Evolutionary conservation across 2,329 filamentous ascomycete genomes (phyloP).

Genomic region (Verticillium zaregamsianum): DNA sequence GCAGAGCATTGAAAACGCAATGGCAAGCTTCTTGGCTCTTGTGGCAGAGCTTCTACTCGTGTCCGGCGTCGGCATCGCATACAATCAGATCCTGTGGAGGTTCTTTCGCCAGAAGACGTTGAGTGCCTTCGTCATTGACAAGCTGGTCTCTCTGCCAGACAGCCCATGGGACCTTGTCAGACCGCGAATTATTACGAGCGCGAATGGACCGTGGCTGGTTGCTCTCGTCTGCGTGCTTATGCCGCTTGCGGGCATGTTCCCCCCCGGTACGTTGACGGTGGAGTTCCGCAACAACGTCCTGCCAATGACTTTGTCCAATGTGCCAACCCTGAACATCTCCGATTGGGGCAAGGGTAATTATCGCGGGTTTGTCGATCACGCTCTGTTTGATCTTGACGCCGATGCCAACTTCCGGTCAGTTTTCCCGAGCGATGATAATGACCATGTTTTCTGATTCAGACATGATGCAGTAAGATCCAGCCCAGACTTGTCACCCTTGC

Average conservation of each 20-base stretch:
- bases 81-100: conserved; percentile 3
- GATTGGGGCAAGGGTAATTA: conserved; percentile 1
- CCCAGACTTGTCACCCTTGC: neutral
- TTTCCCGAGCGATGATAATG: neutral
- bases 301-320: neutral
- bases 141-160: neutral
- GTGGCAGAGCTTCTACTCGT: conserved; percentile 69
- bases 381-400: neutral
- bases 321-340: conserved; percentile 3
- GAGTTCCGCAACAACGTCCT: conserved; percentile 1
- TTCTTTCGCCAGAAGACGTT: neutral
- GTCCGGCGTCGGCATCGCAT: conserved; percentile 2
- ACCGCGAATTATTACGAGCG: neutral
- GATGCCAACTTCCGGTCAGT: neutral
- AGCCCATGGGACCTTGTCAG: conserved; percentile 3
- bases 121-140: conserved; percentile 2
- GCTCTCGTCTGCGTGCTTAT: neutral
- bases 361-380: neutral
- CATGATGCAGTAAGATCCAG: neutral
- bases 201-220: neutral
- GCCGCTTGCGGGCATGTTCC: conserved; percentile 3
- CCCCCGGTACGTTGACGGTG: conserved; percentile 2
- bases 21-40: conserved; percentile 79
- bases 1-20: conserved; percentile 49
- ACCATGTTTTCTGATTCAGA: neutral